Evolutionary conservation across 1,284 basidiomycete species (phyloP), one percentile per base, ranked within the genome.

Genomic region (Microstroma glucosiphilum): DNA sequence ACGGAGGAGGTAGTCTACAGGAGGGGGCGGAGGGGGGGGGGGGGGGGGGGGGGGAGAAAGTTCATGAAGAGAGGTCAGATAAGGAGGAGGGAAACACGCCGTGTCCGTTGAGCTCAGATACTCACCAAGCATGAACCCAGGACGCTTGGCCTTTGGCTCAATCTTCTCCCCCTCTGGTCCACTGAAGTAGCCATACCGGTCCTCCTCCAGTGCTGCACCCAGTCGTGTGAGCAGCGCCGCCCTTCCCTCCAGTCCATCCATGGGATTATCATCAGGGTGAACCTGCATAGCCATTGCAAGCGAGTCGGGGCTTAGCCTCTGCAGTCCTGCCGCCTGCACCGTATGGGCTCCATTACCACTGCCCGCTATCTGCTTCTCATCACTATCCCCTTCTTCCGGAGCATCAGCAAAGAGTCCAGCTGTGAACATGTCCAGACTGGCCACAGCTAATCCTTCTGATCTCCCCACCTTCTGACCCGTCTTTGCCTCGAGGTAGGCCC

Each of bases 381-480:
- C 62, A 11, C 23, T 56, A 15, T 40, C 40, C 51, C 90, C 85
- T 0, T 79, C 76, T 9, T 73, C 71, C 67, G 85, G 83, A n/a
- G 86, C 83, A 37, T 4, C 30, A 8, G 89, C 90, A 80, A 96
- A 96, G 58, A 91, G 80, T 0, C 93, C 93, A 6, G 82, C 79
- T 57, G 84, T 80, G 71, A 96, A 97, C 91, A 96, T 96, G 76
- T 91, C 86, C 56, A 91, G 82, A 71, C 89, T 91, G 0, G 92
- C 93, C 4, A 96, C 88, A 0, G 89, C 93, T n/a, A 97, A 82
- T 0, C 92, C 93, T 77, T 97, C 93, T 0, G 89, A 91, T 56
- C 93, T 82, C 19, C 83, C 82, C 73, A 90, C 92, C 9, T 81
- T 82, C 72, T 84, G 80, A 0, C 85, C 86, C 0, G 85, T 85